Conservation (phyloP, 768 basidiomycete genomes). For the Kwoniella mangroviensis region DNA sequence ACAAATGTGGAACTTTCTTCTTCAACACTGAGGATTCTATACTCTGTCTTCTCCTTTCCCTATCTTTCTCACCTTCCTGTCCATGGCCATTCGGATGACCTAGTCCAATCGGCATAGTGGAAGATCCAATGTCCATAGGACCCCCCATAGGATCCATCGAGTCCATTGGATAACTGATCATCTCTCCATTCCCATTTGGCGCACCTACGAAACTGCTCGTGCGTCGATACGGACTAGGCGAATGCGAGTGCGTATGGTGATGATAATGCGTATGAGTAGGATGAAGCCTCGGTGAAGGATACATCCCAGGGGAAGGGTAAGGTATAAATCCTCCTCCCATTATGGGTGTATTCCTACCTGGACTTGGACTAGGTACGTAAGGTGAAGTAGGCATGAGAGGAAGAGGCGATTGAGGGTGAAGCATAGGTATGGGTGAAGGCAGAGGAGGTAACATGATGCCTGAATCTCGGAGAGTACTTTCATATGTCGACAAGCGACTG, state of each 20-base stretch:
- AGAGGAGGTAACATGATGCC: slow-evolving; percentile 18
- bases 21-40: slow-evolving; percentile 24
- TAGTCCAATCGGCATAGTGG: slow-evolving; percentile 21
- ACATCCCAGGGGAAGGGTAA: slow-evolving; percentile 45
- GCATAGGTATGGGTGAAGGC: slow-evolving; percentile 20
- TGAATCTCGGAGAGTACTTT: slow-evolving; percentile 13
- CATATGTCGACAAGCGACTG: slow-evolving; percentile 10
- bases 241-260: slow-evolving; percentile 5
- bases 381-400: slow-evolving; percentile 20
- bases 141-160: slow-evolving; percentile 26
- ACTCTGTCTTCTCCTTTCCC: slow-evolving; percentile 18
- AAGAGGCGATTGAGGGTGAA: slow-evolving; percentile 16
- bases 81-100: slow-evolving; percentile 10
- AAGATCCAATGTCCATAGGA: slow-evolving; percentile 28
- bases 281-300: slow-evolving; percentile 41
- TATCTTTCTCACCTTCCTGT: not conserved
- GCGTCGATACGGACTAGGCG: slow-evolving; percentile 18
- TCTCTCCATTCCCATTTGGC: not conserved
- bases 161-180: slow-evolving; percentile 1
- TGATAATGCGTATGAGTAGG: slow-evolving; percentile 26
- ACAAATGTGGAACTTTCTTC: slow-evolving; percentile 13
- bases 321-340: slow-evolving; percentile 23
- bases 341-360: slow-evolving; percentile 12
- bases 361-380: slow-evolving; percentile 16
- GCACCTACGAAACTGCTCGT: slow-evolving; percentile 2